Evolutionary conservation across 2,329 filamentous ascomycete species (phyloP), one percentile per base, ranked within the genome.

Genomic region (Trichoderma atrobrunneum): DNA sequence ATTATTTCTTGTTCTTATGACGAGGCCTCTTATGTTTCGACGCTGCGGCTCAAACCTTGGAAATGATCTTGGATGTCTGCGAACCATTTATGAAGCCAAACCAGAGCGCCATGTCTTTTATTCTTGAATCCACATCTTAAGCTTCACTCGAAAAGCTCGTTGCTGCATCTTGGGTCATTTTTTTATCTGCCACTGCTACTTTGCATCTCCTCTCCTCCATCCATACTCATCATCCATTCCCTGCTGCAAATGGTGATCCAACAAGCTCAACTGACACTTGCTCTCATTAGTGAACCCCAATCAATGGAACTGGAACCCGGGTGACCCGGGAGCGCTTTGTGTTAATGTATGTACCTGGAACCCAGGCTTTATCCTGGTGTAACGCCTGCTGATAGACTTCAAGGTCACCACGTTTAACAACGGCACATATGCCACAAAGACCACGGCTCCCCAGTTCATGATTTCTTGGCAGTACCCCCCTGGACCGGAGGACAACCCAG

Each of bases 381-480:
- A 24, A 21, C n/a, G 11, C 28, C 12, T 54, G 57, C 67, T 70
- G 28, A 70, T 36, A 30, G 26, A 12, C 32, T 14, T 11, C 30
- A 51, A 87, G 86, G 82, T 87, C 54, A 85, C 83, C 3, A 81
- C 82, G 1, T 84, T 81, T 78, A 83, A 86, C 77, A 88, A 88
- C 76, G 81, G 81, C 66, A 85, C 85, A 5, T 88, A 88, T 72
- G 75, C 83, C 0, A 84, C 84, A 51, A 79, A 83, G 21, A 79
- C 79, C 24, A 82, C 83, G 0, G 85, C 86, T 1, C 86, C 87
- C 28, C 77, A 79, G 54, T 88, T 85, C 79, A 85, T 82, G 14
- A 82, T 86, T n/a, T 87, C 86, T 51, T 89, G 87, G 87, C 76
- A 85, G 74, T 89, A 85, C 73, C 79, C 83, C 11, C 80, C 76